Conservation (phyloP, 2,329 filamentous ascomycete genomes). For the Periconia macrospinosa region DNA sequence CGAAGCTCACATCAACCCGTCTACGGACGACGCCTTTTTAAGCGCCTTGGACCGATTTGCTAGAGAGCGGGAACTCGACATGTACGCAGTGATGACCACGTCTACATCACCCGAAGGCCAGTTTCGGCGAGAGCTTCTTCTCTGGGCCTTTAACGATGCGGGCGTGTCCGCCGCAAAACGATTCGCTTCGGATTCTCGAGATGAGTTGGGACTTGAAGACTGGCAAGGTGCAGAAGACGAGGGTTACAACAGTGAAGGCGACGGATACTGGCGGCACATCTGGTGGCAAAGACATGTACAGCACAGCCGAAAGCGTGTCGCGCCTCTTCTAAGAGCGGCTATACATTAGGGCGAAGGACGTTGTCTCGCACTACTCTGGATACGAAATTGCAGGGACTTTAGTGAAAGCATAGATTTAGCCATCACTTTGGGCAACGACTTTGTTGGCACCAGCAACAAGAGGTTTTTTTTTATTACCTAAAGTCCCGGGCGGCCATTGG, state of each 20-base stretch:
- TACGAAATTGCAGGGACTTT: no score
- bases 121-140: constrained; percentile 68
- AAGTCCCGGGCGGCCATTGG: background rate
- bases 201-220: constrained; percentile 58
- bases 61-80: constrained; percentile 60
- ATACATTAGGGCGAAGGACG: constrained; percentile 16
- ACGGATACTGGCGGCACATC: constrained; percentile 56
- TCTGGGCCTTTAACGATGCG: constrained; percentile 62
- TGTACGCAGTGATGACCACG: constrained; percentile 72
- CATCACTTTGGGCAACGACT: background rate
- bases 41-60: constrained; percentile 56
- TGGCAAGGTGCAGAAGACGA: constrained; percentile 57
- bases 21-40: constrained; percentile 48
- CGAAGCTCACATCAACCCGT: constrained; percentile 22
- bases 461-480: background rate
- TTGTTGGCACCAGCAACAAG: background rate
- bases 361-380: background rate
- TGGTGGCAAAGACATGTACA: constrained; percentile 67
- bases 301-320: constrained; percentile 66
- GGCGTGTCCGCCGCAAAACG: constrained; percentile 55
- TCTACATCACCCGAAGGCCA: constrained; percentile 53
- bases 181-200: constrained; percentile 55
- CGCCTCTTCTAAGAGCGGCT: constrained; percentile 58
- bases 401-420: background rate
- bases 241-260: constrained; percentile 31